Base-by-base conservation (phyloP, 352 stramenopile species). In the Plasmopara halstedii region DNA sequence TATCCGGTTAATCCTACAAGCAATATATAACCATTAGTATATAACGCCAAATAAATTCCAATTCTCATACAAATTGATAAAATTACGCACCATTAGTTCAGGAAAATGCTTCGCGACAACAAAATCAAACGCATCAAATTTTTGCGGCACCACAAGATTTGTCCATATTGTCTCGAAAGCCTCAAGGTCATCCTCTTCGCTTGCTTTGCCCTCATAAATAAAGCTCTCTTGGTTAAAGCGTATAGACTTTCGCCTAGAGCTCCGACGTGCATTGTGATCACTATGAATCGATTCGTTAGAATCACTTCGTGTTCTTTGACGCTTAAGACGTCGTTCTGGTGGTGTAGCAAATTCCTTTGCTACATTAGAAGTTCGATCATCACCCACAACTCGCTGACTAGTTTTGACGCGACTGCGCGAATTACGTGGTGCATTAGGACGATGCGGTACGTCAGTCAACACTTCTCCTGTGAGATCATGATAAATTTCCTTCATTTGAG, bases 401-500 rank as follows among this genome's bases (percentile, higher is more conserved):
- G 26, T 70, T 53, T 35, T 46, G n/a, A 53, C 22, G 5, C 60
- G 56, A 15, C 17, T 66, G 50, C 33, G 19, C 15, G 58, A 50
- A 15, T 44, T 62, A 10, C 45, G 58, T 29, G 42, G 54, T 10
- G 45, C 32, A 20, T 59, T 70, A 6, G 48, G 31, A 4, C 65
- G 62, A 38, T 72, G 67, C 1, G 72, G 58, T 6, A 75, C 56
- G 29, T 91, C 80, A 0, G 46, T 60, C 39, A 91, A 46, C 0
- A 34, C 34, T 33, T 89, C 72, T 18, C 67, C 74, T 0, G 83
- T 92, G 15, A 86, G 45, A 0, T 67, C 44, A 8, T 67, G 19
- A 55, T 83, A 94, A 8, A 80, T 57, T 18, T 83, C 64, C 38
- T 86, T 88, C 75, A 90, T 92, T 13, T 67, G 41, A 1, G 68